Conservation (phyloP, 1,139 yeast species). For the Lodderomyces jiufengensis region DNA sequence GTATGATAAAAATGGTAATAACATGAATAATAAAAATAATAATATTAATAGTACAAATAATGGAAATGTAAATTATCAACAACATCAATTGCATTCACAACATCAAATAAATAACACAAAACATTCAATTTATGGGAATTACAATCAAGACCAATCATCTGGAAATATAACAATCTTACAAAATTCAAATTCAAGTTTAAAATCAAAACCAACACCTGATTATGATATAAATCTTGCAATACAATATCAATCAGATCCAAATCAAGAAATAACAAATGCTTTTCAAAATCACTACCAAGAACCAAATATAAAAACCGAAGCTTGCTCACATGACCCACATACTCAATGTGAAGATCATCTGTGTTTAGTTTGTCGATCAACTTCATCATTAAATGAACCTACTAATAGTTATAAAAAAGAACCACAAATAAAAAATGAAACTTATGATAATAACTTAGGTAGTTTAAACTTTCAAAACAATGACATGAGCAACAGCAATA, state of each 20-base stretch:
- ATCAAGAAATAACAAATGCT: background rate
- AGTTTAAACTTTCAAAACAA: too few relatives aligned
- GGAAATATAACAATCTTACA: background rate
- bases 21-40: too few relatives aligned
- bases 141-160: background rate
- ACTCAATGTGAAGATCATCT: too few relatives aligned
- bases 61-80: constrained; percentile 6
- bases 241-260: background rate
- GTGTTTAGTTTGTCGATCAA: too few relatives aligned
- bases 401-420: too few relatives aligned
- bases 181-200: background rate
- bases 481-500: background rate
- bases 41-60: too few relatives aligned
- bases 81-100: constrained; percentile 3
- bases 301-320: background rate
- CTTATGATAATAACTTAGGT: too few relatives aligned
- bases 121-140: too few relatives aligned
- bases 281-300: background rate
- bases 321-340: too few relatives aligned
- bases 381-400: too few relatives aligned
- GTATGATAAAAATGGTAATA: constrained; percentile 26
- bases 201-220: background rate
- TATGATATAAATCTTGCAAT: background rate
- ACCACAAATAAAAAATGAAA: too few relatives aligned
- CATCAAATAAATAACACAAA: constrained; percentile 1